Base-by-base conservation (phyloP, 257 asterid species). In the Plantago elongata region DNA sequence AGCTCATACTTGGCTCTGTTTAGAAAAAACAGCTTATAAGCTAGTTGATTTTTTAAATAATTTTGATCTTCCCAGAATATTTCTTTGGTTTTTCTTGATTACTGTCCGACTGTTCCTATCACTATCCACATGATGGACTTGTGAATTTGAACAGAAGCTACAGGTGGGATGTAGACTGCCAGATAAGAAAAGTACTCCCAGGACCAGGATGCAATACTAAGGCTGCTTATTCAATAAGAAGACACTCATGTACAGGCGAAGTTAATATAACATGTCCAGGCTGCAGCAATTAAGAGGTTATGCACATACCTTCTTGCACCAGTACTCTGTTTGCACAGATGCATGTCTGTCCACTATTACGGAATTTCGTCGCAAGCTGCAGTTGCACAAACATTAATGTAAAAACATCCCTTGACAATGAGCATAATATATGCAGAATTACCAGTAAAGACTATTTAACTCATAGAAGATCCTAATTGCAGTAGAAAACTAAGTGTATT, bases 301-400 rank as follows among this genome's bases (percentile, higher is more conserved):
- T 70, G 44, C 46, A 50, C 46, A 57, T 87, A 82, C 97, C 97
- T 93, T 89, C 96, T 78, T 93, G 99, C 68, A 93, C 97, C 57
- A 93, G 84, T 67, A 89, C 57, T 78, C 97, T 84, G 70, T 93
- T 93, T 69, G 99, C 99, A 50, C 99, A 93, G 50, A 93, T 92
- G 65, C 99, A 93, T 34, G 99, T 93, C 80, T 93, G 97, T 61
- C 99, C 99, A 73, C 94, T 93, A 78, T 93, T 93, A 11, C 96
- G 94, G 78, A 93, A 93, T 76, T 93, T 89, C 49, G 96, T 78
- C 11, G 94, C 96, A 69, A 93, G 66, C 97, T 90, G 93, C 80
- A 78, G 73, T 74, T 40, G 73, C 62, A 74, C 11, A 67, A 61
- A 60, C 50, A 60, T 65, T 50, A 22, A 72, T 58, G 60, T 48